Evolutionary conservation across 2,329 filamentous ascomycete species (phyloP).

Genomic region (Fusarium protoensiforme): DNA sequence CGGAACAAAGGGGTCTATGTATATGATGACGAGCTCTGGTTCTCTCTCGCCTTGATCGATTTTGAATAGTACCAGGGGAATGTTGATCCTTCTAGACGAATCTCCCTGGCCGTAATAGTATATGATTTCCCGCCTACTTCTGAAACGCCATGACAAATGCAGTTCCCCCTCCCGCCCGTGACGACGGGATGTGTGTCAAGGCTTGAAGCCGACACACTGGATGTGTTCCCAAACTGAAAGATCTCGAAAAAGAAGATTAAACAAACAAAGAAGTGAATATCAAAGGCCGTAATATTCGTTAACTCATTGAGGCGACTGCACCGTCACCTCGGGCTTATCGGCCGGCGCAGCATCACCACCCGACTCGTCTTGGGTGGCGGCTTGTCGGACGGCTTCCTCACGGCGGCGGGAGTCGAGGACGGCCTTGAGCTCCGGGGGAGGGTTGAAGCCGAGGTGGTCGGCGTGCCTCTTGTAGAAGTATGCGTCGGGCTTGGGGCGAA

Average conservation of each 20-base stretch:
- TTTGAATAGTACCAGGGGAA: conserved; percentile 11
- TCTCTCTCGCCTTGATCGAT: conserved; percentile 9
- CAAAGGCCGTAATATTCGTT: conserved; percentile 31
- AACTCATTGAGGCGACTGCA: conserved; percentile 43
- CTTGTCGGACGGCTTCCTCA: conserved; percentile 51
- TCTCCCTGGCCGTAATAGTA: conserved; percentile 10
- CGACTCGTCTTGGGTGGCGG: conserved; percentile 29
- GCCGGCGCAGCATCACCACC: conserved; percentile 20
- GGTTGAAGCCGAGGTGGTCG: conserved; percentile 86
- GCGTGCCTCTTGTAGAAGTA: conserved; percentile 92
- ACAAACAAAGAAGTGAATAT: conserved; percentile 6
- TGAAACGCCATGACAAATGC: conserved; percentile 46
- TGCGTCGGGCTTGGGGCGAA: conserved; percentile 76
- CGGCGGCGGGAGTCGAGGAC: conserved; percentile 67
- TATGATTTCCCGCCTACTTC: conserved; percentile 36
- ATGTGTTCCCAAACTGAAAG: conserved; percentile 11
- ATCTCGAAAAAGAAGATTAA: background rate
- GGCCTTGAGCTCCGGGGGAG: conserved; percentile 67
- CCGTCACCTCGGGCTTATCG: conserved; percentile 40
- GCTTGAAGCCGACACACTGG: conserved; percentile 17
- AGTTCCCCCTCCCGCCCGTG: conserved; percentile 28
- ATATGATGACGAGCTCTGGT: conserved; percentile 1
- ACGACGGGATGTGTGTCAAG: conserved; percentile 25
- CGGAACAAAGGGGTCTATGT: background rate
- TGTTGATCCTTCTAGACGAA: conserved; percentile 18